phyloP scores from a whole-genome alignment of 805 yeast species.

The Grigorovia jiainica region DNA sequence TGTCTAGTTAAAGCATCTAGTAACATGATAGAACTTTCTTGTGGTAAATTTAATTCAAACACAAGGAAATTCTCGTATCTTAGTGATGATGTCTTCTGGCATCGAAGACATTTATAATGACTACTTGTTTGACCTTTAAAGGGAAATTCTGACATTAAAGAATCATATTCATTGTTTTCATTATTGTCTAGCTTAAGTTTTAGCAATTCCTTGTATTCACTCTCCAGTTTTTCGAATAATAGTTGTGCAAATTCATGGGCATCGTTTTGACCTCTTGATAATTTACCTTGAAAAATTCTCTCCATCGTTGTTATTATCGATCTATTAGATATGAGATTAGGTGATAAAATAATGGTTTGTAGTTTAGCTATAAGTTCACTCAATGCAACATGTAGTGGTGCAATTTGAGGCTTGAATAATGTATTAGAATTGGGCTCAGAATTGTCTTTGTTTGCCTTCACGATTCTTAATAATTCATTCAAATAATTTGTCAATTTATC shows the following conservation, averaged over 20 bases:
- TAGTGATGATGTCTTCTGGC: constrained; percentile 53
- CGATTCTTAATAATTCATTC: constrained; percentile 23
- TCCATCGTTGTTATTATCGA: constrained; percentile 69
- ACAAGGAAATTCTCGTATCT: constrained; percentile 55
- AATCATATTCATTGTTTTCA: constrained; percentile 1
- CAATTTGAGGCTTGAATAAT: constrained; percentile 12
- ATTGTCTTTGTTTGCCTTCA: constrained; percentile 15
- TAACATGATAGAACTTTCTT: constrained; percentile 35
- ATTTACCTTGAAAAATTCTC: constrained; percentile 56
- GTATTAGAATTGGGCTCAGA: neutral
- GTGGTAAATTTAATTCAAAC: constrained; percentile 69
- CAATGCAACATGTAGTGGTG: constrained; percentile 43
- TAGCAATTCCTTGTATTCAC: constrained; percentile 43
- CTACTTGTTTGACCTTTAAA: constrained; percentile 60
- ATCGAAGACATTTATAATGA: constrained; percentile 59
- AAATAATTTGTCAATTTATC: constrained; percentile 52
- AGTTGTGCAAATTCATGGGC: constrained; percentile 88
- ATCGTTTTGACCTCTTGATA: constrained; percentile 82
- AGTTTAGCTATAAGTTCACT: constrained; percentile 44
- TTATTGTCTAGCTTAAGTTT: constrained; percentile 8
- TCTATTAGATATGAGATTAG: constrained; percentile 64
- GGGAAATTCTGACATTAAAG: constrained; percentile 45
- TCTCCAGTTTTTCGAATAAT: constrained; percentile 65
- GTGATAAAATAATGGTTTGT: constrained; percentile 49
- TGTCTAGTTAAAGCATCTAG: constrained; percentile 45